phyloP scores from a whole-genome alignment of 441 rosid species.

The Adansonia gregorii region DNA sequence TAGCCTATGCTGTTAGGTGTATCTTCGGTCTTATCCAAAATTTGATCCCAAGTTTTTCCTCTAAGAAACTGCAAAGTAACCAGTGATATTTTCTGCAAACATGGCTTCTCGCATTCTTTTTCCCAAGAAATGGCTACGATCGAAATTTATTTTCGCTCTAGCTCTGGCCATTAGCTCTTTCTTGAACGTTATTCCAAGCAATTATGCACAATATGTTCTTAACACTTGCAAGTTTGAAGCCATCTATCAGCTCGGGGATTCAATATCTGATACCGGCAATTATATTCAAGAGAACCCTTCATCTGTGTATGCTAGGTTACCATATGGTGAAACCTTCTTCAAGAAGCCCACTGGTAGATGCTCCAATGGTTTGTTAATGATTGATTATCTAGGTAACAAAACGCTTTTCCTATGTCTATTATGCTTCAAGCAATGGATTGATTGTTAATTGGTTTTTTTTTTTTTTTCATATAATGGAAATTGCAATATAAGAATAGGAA shows the following conservation, averaged over 20 bases:
- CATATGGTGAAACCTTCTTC: constrained; percentile 29
- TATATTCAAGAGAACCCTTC: constrained; percentile 16
- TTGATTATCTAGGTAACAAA: constrained; percentile 16
- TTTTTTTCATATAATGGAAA: too few relatives aligned
- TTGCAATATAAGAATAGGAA: too few relatives aligned
- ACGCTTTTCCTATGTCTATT: too few relatives aligned
- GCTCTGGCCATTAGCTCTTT: neutral
- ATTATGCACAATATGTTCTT: neutral
- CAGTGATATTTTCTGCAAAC: neutral
- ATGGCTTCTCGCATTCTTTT: neutral
- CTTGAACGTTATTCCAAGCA: neutral
- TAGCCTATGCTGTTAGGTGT: too few relatives aligned
- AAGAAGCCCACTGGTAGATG: constrained; percentile 32
- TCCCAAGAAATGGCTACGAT: neutral
- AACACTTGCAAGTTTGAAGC: constrained; percentile 9
- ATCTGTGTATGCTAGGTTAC: constrained; percentile 17
- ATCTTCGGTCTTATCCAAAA: too few relatives aligned
- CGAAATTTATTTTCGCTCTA: neutral
- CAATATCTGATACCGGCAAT: constrained; percentile 31
- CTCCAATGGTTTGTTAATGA: constrained; percentile 35
- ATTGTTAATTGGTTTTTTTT: too few relatives aligned
- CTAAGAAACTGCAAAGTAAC: neutral
- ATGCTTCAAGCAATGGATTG: too few relatives aligned
- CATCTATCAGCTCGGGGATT: constrained; percentile 39
- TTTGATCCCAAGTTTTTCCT: too few relatives aligned